A percentile compares a stretch with the other conserved stretches of the same genome.
Conservation (phyloP, 495 filamentous ascomycete genomes). For the Aspergillus funiculosus region DNA sequence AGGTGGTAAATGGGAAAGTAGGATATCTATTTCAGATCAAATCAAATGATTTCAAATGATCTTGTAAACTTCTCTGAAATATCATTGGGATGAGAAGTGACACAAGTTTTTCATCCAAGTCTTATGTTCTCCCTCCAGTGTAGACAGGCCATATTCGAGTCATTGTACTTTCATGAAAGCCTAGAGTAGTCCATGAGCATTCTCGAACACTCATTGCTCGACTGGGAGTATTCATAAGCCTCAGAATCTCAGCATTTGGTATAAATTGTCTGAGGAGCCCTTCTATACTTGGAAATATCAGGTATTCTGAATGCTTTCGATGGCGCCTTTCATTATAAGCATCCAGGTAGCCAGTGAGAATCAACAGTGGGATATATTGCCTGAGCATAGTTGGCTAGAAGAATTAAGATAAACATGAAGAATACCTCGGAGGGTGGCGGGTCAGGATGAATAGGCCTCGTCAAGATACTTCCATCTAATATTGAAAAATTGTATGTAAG, state of each 20-base stretch:
- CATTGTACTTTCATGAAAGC: slow-evolving; percentile 17
- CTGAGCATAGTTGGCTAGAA: too few relatives aligned
- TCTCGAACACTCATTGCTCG: slow-evolving; percentile 25
- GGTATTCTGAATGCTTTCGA: slow-evolving; percentile 25
- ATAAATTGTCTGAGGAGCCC: slow-evolving; percentile 19
- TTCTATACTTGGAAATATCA: slow-evolving; percentile 25
- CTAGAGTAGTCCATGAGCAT: slow-evolving; percentile 28
- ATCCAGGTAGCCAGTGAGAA: slow-evolving; percentile 28
- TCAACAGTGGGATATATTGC: too few relatives aligned
- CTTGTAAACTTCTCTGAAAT: slow-evolving; percentile 3
- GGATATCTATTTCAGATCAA: slow-evolving; percentile 23
- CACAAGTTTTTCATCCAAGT: background rate
- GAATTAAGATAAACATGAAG: too few relatives aligned
- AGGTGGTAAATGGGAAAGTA: slow-evolving; percentile 25
- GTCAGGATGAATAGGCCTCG: too few relatives aligned
- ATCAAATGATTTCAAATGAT: slow-evolving; percentile 28
- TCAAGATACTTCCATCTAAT: too few relatives aligned
- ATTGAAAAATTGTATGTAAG: too few relatives aligned
- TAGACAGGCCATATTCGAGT: background rate
- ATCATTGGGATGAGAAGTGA: background rate
- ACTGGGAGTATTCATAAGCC: slow-evolving; percentile 28
- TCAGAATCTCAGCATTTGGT: slow-evolving; percentile 31
- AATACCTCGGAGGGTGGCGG: too few relatives aligned
- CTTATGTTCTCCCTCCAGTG: background rate
- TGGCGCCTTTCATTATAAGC: slow-evolving; percentile 19